Conservation (phyloP, 805 yeast species). For the Zygoascus tannicola region DNA sequence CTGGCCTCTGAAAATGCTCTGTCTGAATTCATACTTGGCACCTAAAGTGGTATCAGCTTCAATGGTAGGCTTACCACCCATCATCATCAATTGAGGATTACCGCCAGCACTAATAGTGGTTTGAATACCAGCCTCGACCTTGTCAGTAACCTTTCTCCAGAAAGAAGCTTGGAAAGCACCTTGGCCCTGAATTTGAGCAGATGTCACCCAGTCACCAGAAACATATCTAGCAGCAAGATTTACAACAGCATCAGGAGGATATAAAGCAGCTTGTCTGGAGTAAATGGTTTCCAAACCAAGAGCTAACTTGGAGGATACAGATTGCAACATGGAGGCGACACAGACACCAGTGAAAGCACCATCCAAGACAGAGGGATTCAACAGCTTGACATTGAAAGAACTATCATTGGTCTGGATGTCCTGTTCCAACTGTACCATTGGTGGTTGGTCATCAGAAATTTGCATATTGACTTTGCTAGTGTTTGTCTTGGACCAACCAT, state of each 20-base stretch:
- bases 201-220: conserved; percentile 81
- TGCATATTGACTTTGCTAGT: conserved; percentile 81
- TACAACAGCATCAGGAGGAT: conserved; percentile 85
- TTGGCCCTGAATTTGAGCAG: conserved; percentile 88
- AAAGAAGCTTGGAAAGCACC: conserved; percentile 83
- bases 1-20: conserved; percentile 91
- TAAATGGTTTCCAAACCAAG: conserved; percentile 90
- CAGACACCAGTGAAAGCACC: conserved; percentile 84
- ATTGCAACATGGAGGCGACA: conserved; percentile 84
- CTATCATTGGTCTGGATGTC: conserved; percentile 87
- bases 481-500: conserved; percentile 76
- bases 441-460: conserved; percentile 78
- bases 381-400: conserved; percentile 78
- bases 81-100: conserved; percentile 57
- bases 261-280: conserved; percentile 52
- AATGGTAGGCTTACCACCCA: conserved; percentile 74
- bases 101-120: conserved; percentile 22
- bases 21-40: conserved; percentile 96
- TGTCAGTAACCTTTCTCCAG: conserved; percentile 89
- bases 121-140: conserved; percentile 54
- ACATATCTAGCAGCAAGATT: conserved; percentile 86
- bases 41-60: conserved; percentile 93
- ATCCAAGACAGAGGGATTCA: conserved; percentile 75
- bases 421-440: conserved; percentile 93
- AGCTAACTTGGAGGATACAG: conserved; percentile 72